A percentile compares a stretch with the other conserved stretches of the same genome.
Conservation (phyloP, 495 filamentous ascomycete genomes). For the Aspergillus olivimuriae region DNA sequence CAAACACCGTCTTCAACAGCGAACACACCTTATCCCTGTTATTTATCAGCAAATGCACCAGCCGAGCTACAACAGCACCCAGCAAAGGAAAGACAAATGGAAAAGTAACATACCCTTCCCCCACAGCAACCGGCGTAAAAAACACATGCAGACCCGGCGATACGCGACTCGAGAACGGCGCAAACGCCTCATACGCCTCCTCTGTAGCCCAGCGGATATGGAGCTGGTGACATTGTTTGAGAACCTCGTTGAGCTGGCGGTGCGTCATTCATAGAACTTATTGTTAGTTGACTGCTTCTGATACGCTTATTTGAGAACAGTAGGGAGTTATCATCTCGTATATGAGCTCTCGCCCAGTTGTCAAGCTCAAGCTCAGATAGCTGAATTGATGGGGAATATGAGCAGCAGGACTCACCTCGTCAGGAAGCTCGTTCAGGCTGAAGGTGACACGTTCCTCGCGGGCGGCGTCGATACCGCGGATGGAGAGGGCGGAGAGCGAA, state of each 20-base stretch:
- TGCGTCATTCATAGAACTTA: too few species aligned
- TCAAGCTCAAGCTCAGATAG: too few species aligned
- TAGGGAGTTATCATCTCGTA: too few species aligned
- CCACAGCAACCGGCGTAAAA: slow-evolving; percentile 43
- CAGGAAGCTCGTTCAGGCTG: slow-evolving; percentile 63
- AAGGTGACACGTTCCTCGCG: slow-evolving; percentile 79
- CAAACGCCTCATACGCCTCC: slow-evolving; percentile 44
- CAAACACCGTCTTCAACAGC: slow-evolving; percentile 56
- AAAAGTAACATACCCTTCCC: slow-evolving; percentile 33
- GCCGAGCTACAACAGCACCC: background rate
- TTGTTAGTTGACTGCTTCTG: too few species aligned
- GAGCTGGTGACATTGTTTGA: slow-evolving; percentile 64
- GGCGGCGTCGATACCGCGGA: slow-evolving; percentile 51
- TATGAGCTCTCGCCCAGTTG: too few species aligned
- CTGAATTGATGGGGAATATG: too few species aligned
- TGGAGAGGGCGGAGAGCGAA: slow-evolving; percentile 38
- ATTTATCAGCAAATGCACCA: slow-evolving; percentile 1
- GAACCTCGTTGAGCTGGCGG: slow-evolving; percentile 47
- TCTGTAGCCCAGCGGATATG: slow-evolving; percentile 74
- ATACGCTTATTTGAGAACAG: too few species aligned
- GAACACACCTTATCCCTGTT: slow-evolving; percentile 53
- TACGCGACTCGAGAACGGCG: slow-evolving; percentile 68
- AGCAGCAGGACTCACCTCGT: slow-evolving; percentile 43
- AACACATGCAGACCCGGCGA: slow-evolving; percentile 80
- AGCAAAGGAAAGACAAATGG: background rate